phyloP scores from a whole-genome alignment of 306 rosid species.

The Canavalia ensiformis region DNA sequence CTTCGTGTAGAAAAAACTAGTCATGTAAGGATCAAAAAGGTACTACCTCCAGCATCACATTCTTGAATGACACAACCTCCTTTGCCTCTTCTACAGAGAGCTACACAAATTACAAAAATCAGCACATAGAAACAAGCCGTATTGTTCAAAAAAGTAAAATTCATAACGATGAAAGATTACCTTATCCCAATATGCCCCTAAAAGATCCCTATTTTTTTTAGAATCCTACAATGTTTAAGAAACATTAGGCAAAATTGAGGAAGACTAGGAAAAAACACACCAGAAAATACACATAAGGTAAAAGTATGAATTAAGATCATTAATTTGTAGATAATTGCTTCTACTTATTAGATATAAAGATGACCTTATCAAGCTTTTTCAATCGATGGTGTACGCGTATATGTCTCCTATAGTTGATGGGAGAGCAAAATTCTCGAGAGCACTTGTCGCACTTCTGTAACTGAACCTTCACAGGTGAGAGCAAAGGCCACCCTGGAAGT shows the following conservation, averaged over 20 bases:
- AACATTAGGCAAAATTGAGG: conserved; percentile 46
- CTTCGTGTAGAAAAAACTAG: conserved; percentile 38
- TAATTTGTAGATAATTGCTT: conserved; percentile 14
- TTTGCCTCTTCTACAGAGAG: conserved; percentile 81
- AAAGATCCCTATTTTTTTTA: conserved; percentile 69
- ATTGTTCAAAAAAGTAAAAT: conserved; percentile 36
- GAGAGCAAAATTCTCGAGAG: conserved; percentile 82
- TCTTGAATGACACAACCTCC: conserved; percentile 77
- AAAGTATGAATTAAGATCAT: conserved; percentile 21
- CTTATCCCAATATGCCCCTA: conserved; percentile 94
- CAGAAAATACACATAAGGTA: conserved; percentile 7
- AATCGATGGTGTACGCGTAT: conserved; percentile 79
- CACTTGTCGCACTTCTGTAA: conserved; percentile 93
- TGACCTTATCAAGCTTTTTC: conserved; percentile 91
- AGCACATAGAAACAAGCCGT: conserved; percentile 30
- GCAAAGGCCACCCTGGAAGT: conserved; percentile 86
- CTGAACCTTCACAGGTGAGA: conserved; percentile 83
- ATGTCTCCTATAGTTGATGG: conserved; percentile 92
- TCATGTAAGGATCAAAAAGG: conserved; percentile 23
- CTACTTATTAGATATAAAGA: conserved; percentile 30
- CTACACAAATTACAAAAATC: conserved; percentile 59
- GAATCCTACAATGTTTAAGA: conserved; percentile 73
- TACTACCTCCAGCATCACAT: conserved; percentile 74
- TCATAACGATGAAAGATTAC: conserved; percentile 55
- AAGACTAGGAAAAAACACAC: conserved; percentile 34